Base-by-base conservation (phyloP, 768 basidiomycete species). In the Leccinellum albellum region DNA sequence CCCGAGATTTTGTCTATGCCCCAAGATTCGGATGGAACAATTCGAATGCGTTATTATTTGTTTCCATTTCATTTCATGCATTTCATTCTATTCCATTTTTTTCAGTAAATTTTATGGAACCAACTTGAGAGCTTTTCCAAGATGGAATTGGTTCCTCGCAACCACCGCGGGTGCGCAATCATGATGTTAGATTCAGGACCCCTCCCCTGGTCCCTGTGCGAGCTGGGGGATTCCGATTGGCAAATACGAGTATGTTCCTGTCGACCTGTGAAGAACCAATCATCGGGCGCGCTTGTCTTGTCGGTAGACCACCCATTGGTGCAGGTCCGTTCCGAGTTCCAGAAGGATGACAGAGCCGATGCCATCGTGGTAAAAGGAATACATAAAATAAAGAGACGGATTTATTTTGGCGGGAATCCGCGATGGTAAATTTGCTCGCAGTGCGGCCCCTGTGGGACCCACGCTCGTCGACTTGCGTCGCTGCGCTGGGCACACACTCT, bases 281-380 rank as follows among this genome's bases (percentile, higher is more conserved):
- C 40, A 42, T 6, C 20, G 40, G 10, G 12, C n/a, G 37, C 37
- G 40, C 40, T 42, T 12, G 4, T 42, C 9, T 42, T 12, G 40
- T 42, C 40, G 40, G 20, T 20, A 20, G 40, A 5, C 40, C 40
- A 12, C 13, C 40, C 20, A 12, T 20, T 12, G 10, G 40, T 20
- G 20, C 40, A 42, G 20, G 46, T 32, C 51, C 44, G 40, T 55
- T 53, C 55, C 53, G 37, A 50, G 53, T 55, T 63, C 52, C 23
- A 44, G 32, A 49, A 20, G 37, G 17, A 45, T 29, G 8, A 17
- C 15, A 31, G 37, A 15, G n/a, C 50, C 58, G 64, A 51, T 55
- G 35, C 31, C 31, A 40, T 54, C 55, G 55, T 61, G 58, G 54
- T 52, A 66, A 53, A 53, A 40, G 9, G 6, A 51, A 52, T 3